These are phyloP conservation scores for Streptanthus diversifolius DNA, from an alignment of 345 rosid genomes.

Conservation along the genomic window DNA sequence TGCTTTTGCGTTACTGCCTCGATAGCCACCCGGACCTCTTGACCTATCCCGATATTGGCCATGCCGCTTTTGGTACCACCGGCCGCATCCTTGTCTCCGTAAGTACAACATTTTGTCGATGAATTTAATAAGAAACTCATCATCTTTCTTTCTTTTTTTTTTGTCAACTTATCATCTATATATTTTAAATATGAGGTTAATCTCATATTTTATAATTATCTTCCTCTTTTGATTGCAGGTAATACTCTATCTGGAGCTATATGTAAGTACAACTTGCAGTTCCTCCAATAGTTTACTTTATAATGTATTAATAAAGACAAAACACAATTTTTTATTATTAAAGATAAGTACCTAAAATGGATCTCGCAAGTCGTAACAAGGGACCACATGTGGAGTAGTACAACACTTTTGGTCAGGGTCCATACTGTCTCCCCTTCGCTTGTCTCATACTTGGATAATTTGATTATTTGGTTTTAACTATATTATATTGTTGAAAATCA, in stretches of 20 bases:
- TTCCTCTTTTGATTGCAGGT: constrained; percentile 48
- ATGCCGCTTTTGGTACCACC: constrained; percentile 74
- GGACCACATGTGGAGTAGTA: constrained; percentile 30
- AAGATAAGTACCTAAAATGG: neutral
- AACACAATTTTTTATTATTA: neutral
- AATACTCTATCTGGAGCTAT: constrained; percentile 70
- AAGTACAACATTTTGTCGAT: constrained; percentile 15
- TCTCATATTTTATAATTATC: neutral
- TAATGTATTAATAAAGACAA: neutral
- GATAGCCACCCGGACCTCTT: constrained; percentile 82
- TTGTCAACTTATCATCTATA: neutral
- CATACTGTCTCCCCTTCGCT: constrained; percentile 7
- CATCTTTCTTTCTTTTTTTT: too few species aligned
- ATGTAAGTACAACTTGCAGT: constrained; percentile 63
- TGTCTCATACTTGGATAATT: constrained; percentile 4
- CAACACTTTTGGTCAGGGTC: constrained; percentile 20
- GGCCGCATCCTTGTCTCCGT: constrained; percentile 82
- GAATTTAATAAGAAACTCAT: neutral
- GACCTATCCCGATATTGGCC: constrained; percentile 96
- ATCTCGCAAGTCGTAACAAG: constrained; percentile 10
- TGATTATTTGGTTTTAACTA: neutral
- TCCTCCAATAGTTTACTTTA: constrained; percentile 5
- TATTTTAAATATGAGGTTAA: neutral
- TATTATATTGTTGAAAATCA: neutral
- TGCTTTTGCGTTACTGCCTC: constrained; percentile 75